Conservation (phyloP, 2,329 filamentous ascomycete species). For the Decorospora gaudefroyi region DNA sequence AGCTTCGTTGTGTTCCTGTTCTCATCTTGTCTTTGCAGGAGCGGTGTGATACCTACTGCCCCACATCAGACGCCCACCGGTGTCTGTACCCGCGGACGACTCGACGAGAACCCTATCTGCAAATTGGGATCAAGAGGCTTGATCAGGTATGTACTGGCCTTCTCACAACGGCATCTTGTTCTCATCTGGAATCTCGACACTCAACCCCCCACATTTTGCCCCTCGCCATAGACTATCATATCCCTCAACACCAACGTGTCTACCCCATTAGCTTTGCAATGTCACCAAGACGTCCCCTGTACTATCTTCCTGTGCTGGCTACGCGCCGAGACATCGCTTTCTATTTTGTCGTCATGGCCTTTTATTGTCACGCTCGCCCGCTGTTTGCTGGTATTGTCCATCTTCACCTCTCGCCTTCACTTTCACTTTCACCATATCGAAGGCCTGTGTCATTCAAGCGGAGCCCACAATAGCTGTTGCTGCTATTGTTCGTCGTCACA, state of each 20-base stretch:
- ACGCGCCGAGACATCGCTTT: too few relatives aligned
- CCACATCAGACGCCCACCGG: constrained; percentile 5
- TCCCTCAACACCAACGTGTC: too few relatives aligned
- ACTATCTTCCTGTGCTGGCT: background rate
- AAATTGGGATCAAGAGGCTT: too few relatives aligned
- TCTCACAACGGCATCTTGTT: too few relatives aligned
- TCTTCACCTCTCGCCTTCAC: constrained; percentile 6
- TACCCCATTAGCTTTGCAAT: too few relatives aligned
- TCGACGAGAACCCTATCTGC: too few relatives aligned
- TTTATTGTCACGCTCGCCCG: constrained; percentile 2
- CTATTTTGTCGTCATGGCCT: background rate
- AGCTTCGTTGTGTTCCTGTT: constrained; percentile 7
- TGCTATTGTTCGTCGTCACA: constrained; percentile 9
- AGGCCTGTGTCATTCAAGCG: constrained; percentile 7
- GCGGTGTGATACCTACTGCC: constrained; percentile 7
- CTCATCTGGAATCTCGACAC: too few relatives aligned
- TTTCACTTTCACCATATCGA: constrained; percentile 24
- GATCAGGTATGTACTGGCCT: constrained; percentile 8
- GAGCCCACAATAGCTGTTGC: constrained; percentile 10
- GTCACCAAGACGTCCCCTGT: too few relatives aligned
- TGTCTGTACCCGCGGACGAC: background rate
- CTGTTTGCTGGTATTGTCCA: background rate
- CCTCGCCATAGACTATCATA: too few relatives aligned
- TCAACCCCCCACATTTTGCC: too few relatives aligned
- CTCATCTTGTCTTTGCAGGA: constrained; percentile 7